Evolutionary conservation across 345 rosid species (phyloP), one percentile per base, ranked within the genome.

Genomic region (Bruguiera gymnorhiza): DNA sequence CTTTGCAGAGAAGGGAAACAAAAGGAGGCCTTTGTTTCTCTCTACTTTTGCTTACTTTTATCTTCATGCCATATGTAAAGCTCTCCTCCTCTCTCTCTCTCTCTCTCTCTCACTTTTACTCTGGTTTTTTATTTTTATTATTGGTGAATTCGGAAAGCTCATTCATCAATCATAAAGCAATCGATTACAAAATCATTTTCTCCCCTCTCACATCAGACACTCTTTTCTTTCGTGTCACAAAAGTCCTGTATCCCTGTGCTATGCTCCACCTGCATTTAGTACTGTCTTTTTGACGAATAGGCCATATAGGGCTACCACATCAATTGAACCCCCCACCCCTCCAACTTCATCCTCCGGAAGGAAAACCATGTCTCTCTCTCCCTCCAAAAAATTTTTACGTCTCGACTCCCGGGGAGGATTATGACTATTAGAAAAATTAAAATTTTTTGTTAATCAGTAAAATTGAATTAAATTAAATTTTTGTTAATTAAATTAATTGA

Each of bases 141-240:
- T 43, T 43, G 19, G 15, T 43, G 50, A 18, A 15, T 13, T 43
- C 3, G 50, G 5, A 13, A 21, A 56, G 5, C 30, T 67, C 48
- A 57, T 62, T 65, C 57, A 31, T 69, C 84, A 81, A 83, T 83
- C 83, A 83, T 83, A 81, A 81, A 80, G 84, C 80, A 78, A 78
- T 83, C 83, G 83, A 83, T 80, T 83, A 78, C 86, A 73, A 78
- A 81, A 83, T 83, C 73, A 81, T 80, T 78, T 78, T 70, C 27
- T 74, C 67, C 64, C 68, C 73, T 62, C 81, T 77, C 76, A 73
- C 76, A 80, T 73, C 78, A 73, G 43, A 60, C 63, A 59, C 50
- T 66, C 75, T 64, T 68, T 79, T 67, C 62, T 71, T 73, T 63
- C 57, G 46, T 43, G 70, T 58, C 70, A 62, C 55, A 71, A 79